phyloP scores from a whole-genome alignment of 371 early-diverging fungal genomes.

The Encephalitozoon romaleae region DNA sequence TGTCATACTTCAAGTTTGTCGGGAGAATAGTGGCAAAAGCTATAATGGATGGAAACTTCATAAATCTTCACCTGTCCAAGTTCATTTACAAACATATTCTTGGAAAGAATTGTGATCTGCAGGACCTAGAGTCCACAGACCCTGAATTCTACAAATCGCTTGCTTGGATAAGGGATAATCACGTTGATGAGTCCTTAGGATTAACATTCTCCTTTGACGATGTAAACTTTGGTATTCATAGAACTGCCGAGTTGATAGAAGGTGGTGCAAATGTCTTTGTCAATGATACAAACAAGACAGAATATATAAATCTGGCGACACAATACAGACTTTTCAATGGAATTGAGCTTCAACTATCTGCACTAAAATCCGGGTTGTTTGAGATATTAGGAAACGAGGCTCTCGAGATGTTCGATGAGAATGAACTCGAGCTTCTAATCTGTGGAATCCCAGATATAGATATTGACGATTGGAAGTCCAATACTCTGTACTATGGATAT shows the following conservation, averaged over 20 bases:
- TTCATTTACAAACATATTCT: slow-evolving; percentile 93
- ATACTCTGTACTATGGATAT: slow-evolving; percentile 86
- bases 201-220: slow-evolving; percentile 81
- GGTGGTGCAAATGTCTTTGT: slow-evolving; percentile 79
- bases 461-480: slow-evolving; percentile 94
- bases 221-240: slow-evolving; percentile 78
- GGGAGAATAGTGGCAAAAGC: slow-evolving; percentile 95
- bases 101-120: slow-evolving; percentile 74
- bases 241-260: slow-evolving; percentile 74
- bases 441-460: slow-evolving; percentile 92
- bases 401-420: slow-evolving; percentile 87
- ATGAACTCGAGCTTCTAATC: slow-evolving; percentile 90
- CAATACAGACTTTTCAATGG: slow-evolving; percentile 75
- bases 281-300: slow-evolving; percentile 85
- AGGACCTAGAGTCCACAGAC: slow-evolving; percentile 90
- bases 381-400: slow-evolving; percentile 78
- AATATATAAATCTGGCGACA: slow-evolving; percentile 79
- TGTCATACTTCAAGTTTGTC: slow-evolving; percentile 89
- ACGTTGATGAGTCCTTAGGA: slow-evolving; percentile 82
- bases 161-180: slow-evolving; percentile 89
- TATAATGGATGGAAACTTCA: slow-evolving; percentile 78
- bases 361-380: slow-evolving; percentile 84
- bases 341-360: slow-evolving; percentile 79
- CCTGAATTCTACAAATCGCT: slow-evolving; percentile 87
- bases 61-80: slow-evolving; percentile 89